Evolutionary conservation across 441 rosid genomes (phyloP).

Genomic region (Mallotus japonicus): DNA sequence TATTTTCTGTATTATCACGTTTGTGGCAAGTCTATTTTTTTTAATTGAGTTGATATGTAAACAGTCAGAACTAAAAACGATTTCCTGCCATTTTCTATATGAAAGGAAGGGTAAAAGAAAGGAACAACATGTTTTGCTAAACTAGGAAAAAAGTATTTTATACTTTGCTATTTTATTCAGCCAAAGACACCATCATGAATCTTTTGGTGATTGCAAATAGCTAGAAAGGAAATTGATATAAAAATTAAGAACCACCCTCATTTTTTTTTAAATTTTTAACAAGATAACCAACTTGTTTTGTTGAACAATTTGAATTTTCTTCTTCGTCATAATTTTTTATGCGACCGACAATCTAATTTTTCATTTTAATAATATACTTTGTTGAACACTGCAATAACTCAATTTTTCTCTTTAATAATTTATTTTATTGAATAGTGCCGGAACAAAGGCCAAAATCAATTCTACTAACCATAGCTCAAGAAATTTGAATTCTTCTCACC

Average conservation of each 20-base stretch:
- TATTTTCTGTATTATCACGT: no score
- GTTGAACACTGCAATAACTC: not conserved
- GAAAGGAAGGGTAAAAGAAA: slow-evolving; percentile 1
- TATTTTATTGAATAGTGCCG: not conserved
- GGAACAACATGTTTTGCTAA: not conserved
- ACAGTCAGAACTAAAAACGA: not conserved
- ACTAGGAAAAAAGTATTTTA: not conserved
- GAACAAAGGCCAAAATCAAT: not conserved
- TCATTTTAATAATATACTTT: not conserved
- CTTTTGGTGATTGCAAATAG: not conserved
- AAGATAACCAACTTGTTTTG: no score
- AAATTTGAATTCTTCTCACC: not conserved
- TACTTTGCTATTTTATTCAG: not conserved
- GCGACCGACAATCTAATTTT: not conserved
- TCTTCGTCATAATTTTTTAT: not conserved
- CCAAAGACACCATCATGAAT: slow-evolving; percentile 7
- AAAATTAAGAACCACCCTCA: not conserved
- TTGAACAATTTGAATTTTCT: not conserved
- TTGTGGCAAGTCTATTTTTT: not conserved
- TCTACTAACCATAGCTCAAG: not conserved
- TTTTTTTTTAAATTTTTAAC: not conserved
- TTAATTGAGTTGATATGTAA: not conserved
- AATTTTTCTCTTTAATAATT: not conserved
- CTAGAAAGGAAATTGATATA: not conserved
- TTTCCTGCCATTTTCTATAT: not conserved